phyloP scores from a whole-genome alignment of 192 early-diverging fungal species.

The Linnemannia schmuckeri region DNA sequence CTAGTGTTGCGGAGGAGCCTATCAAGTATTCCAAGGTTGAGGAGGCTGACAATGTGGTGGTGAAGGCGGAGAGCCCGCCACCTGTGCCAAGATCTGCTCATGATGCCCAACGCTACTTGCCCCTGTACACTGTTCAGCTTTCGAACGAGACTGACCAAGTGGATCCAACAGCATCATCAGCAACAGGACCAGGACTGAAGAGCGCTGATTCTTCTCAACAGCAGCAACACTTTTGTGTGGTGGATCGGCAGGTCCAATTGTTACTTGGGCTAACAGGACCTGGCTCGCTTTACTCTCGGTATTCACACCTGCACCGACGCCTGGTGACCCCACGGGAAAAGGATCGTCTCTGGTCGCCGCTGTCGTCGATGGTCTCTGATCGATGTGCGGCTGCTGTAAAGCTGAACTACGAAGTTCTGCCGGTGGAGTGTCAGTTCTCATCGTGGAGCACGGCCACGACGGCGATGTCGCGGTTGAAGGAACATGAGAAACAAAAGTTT shows the following conservation, averaged over 20 bases:
- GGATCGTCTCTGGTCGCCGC: slow-evolving; percentile 77
- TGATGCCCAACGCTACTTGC: slow-evolving; percentile 71
- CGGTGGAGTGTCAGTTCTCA: slow-evolving; percentile 48
- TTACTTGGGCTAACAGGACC: slow-evolving; percentile 65
- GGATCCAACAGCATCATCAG: neutral
- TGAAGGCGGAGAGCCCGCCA: slow-evolving; percentile 19
- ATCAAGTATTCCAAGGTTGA: neutral
- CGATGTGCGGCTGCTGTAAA: slow-evolving; percentile 59
- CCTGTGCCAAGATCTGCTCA: slow-evolving; percentile 36
- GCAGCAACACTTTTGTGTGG: slow-evolving; percentile 71
- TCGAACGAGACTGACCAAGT: slow-evolving; percentile 49
- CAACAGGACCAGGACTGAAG: neutral
- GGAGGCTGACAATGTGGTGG: neutral
- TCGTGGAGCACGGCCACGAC: slow-evolving; percentile 35
- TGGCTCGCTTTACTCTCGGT: slow-evolving; percentile 66
- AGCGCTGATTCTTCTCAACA: neutral
- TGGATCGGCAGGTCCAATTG: slow-evolving; percentile 76
- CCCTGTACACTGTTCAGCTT: slow-evolving; percentile 80
- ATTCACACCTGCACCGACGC: slow-evolving; percentile 71
- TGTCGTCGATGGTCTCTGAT: slow-evolving; percentile 72
- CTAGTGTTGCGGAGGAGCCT: neutral
- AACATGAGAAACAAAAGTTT: slow-evolving; percentile 75
- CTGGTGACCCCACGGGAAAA: slow-evolving; percentile 68
- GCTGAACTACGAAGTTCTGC: slow-evolving; percentile 49
- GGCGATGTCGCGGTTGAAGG: slow-evolving; percentile 59